These are phyloP conservation scores for Malania oleifera DNA, from an alignment of 164 flowering plant species.

Conservation along the genomic window DNA sequence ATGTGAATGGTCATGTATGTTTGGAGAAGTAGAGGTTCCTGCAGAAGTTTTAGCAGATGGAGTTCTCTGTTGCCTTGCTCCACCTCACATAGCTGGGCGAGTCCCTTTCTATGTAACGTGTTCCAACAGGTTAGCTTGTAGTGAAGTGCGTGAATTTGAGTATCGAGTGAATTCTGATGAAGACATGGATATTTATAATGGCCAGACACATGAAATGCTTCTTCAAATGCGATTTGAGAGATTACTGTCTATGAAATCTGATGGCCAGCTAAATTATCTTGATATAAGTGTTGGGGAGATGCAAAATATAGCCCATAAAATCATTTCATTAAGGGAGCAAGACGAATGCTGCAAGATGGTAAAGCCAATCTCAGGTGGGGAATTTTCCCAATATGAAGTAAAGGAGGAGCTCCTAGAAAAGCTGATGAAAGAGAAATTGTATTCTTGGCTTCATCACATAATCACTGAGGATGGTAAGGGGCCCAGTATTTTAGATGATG, in stretches of 20 bases:
- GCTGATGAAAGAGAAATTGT: not conserved
- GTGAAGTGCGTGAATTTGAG: not conserved
- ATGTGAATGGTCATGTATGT: not conserved
- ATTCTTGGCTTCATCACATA: not conserved
- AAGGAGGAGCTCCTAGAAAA: not conserved
- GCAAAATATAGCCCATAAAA: not conserved
- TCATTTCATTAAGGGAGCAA: not conserved
- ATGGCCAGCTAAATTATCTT: not conserved
- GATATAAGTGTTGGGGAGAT: not conserved
- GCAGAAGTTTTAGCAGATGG: not conserved
- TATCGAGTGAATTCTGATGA: not conserved
- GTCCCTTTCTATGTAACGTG: not conserved
- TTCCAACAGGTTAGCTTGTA: conserved; percentile 1
- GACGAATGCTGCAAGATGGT: not conserved
- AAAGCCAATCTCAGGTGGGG: not conserved
- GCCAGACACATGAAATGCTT: not conserved
- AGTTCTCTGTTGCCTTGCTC: not conserved
- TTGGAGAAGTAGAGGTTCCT: conserved; percentile 1
- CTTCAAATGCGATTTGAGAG: not conserved
- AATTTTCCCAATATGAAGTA: not conserved
- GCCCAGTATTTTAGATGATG: not conserved
- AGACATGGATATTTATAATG: not conserved
- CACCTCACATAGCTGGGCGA: not conserved
- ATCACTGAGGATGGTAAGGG: not conserved
- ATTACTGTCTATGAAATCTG: not conserved